Percentiles rank a stretch among this genome's conserved stretches.
phyloP scores from a whole-genome alignment of 495 filamentous ascomycete genomes.

The Penicillium atrosanguineum region DNA sequence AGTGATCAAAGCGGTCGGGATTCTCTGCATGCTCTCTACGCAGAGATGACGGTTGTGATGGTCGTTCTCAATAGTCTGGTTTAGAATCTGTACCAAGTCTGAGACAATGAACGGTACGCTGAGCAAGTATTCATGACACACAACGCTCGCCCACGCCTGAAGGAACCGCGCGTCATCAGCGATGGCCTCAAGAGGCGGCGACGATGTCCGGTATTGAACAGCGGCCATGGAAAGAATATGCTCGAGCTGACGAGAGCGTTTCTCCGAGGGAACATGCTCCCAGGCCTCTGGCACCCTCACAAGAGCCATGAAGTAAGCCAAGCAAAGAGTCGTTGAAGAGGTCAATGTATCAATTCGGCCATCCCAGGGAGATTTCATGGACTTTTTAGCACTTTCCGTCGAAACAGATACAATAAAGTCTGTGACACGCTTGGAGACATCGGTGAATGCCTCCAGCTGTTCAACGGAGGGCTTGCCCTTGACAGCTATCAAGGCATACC shows the following conservation, averaged over 20 bases:
- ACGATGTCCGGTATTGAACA: conserved; percentile 30
- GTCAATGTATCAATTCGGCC: conserved; percentile 36
- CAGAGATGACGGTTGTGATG: conserved; percentile 30
- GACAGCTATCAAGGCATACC: conserved; percentile 30
- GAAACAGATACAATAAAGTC: conserved; percentile 31
- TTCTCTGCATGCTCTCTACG: conserved; percentile 41
- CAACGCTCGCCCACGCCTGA: conserved; percentile 43
- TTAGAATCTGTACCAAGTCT: conserved; percentile 36
- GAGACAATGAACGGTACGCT: conserved; percentile 32
- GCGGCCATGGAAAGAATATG: conserved; percentile 39
- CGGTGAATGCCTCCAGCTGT: conserved; percentile 23
- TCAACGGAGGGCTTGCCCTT: conserved; percentile 20
- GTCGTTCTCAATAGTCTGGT: conserved; percentile 33
- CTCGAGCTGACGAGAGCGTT: conserved; percentile 30
- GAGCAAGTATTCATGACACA: conserved; percentile 46
- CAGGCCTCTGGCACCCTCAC: conserved; percentile 34
- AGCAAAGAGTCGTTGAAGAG: conserved; percentile 28
- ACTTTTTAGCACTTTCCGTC: conserved; percentile 24
- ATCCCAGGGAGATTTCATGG: conserved; percentile 38
- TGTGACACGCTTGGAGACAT: conserved; percentile 27
- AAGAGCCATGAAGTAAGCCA: conserved; percentile 38
- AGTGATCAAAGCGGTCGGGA: conserved; percentile 37
- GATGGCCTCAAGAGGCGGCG: conserved; percentile 28
- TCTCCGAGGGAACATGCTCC: conserved; percentile 25
- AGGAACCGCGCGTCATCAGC: conserved; percentile 33